Conservation (phyloP, 768 basidiomycete genomes). For the Amanita rimosa region DNA sequence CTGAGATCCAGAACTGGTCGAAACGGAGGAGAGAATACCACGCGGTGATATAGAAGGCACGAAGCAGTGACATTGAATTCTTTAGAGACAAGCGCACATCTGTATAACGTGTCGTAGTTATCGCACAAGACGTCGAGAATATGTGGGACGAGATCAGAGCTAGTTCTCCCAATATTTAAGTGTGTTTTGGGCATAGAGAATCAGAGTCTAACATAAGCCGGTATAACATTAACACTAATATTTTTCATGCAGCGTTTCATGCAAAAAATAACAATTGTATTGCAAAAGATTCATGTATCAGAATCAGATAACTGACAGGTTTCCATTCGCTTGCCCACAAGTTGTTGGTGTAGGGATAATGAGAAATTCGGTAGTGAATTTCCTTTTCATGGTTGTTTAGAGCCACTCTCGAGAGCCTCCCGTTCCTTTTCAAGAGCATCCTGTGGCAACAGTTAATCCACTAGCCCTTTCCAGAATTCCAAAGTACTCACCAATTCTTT, state of each 20-base stretch:
- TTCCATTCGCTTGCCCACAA: neutral
- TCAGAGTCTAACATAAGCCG: too few relatives aligned
- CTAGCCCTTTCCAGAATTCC: neutral
- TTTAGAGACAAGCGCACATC: conserved; percentile 32
- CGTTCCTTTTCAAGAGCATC: conserved; percentile 13
- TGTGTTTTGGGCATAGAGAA: neutral
- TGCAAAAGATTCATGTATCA: neutral
- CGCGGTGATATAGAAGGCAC: conserved; percentile 30
- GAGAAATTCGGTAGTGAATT: too few relatives aligned
- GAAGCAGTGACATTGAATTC: conserved; percentile 34
- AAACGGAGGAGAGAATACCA: conserved; percentile 29
- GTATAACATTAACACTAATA: too few relatives aligned
- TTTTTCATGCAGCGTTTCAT: too few relatives aligned
- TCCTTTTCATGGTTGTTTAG: neutral
- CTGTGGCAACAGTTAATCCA: conserved; percentile 7
- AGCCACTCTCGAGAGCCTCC: conserved; percentile 10
- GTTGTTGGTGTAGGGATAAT: neutral
- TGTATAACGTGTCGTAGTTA: conserved; percentile 24
- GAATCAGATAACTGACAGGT: too few relatives aligned
- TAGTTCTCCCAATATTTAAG: neutral
- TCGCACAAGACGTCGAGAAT: conserved; percentile 1
- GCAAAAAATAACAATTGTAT: neutral
- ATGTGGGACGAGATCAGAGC: neutral
- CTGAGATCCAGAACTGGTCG: conserved; percentile 22
- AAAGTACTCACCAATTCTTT: conserved; percentile 14